phyloP scores from a whole-genome alignment of 1,284 basidiomycete species.

The Leccinum solheimii region DNA sequence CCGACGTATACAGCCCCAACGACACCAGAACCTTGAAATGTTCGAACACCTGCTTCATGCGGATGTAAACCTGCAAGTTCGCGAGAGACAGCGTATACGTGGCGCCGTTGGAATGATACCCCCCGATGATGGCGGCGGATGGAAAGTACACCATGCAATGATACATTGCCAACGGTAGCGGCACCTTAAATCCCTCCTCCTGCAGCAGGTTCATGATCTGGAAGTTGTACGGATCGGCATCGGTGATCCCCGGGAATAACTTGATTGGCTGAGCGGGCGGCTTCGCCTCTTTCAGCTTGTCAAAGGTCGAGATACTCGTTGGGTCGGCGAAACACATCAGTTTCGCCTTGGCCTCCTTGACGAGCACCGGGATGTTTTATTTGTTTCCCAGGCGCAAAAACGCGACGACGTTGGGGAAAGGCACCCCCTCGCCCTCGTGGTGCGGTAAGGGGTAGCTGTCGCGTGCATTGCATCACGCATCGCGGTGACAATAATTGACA shows the following conservation, averaged over 20 bases:
- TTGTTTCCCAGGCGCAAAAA: slow-evolving; percentile 21
- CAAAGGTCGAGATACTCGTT: not conserved
- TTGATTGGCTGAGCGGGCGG: not conserved
- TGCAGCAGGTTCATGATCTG: slow-evolving; percentile 18
- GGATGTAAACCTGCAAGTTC: slow-evolving; percentile 12
- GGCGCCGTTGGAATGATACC: slow-evolving; percentile 5
- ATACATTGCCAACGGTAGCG: slow-evolving; percentile 16
- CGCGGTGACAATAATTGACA: not conserved
- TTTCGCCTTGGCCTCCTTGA: slow-evolving; percentile 12
- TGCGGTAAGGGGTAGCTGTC: slow-evolving; percentile 2
- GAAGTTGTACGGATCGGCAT: slow-evolving; percentile 14
- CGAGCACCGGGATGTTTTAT: slow-evolving; percentile 12
- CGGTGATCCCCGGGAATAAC: slow-evolving; percentile 1
- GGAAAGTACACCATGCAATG: slow-evolving; percentile 4
- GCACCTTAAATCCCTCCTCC: slow-evolving; percentile 4
- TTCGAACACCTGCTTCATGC: slow-evolving; percentile 9
- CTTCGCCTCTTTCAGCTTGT: not conserved
- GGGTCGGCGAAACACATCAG: not conserved
- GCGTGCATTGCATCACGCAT: not conserved
- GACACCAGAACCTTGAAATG: not conserved
- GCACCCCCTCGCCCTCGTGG: not conserved
- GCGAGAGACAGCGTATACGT: not conserved
- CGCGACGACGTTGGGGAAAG: not conserved
- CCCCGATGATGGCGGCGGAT: not conserved
- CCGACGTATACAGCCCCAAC: not conserved